Base-by-base conservation (phyloP, 2,329 filamentous ascomycete genomes). In the Arthroderma sp. region DNA sequence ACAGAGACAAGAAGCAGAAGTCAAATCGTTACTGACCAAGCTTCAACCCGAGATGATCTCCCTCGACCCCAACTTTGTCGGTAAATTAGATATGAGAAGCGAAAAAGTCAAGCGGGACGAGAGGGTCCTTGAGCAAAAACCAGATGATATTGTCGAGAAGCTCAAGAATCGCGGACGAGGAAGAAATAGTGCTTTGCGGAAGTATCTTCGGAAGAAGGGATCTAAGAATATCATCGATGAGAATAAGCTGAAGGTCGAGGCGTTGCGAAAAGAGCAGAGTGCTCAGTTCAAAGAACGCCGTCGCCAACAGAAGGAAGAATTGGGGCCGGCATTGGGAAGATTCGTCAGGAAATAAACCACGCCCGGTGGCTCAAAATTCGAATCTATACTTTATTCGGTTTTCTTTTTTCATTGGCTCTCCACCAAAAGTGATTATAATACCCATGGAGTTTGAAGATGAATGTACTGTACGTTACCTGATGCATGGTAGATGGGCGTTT, bases 1-100 rank as follows among this genome's bases (percentile, higher is more conserved):
- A 68, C 88, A 96, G 68, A 78, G 91, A 56, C 88, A 93, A 64
- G 91, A 98, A 66, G 75, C 76, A 42, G 91, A 98, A 65, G 87
- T 98, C 62, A 86, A 84, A 69, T 73, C 77, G 8, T 73, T 98
- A 51, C 77, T 98, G 55, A 94, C 93, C 72, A 98, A 98, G 70
- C 73, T 98, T 40, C 80, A 88, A 57, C 89, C 91, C 3, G 89
- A 94, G 59, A 98, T 96, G 86, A 98, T 98, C 51, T 85, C 86
- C 1, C 71, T 98, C 22, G 82, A 98, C 60, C 89, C 91, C 54
- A 83, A 91, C 64, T 93, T 87, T 59, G 78, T 98, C 55, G 91
- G 91, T 45, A 86, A 80, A 54, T 72, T 98, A 30, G 88, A 98
- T 60, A 70, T 87, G 46, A 77, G 84, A 42, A 86, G 82, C 32